phyloP scores from a whole-genome alignment of 169 alveolate species.

The Plasmodium inui region DNA sequence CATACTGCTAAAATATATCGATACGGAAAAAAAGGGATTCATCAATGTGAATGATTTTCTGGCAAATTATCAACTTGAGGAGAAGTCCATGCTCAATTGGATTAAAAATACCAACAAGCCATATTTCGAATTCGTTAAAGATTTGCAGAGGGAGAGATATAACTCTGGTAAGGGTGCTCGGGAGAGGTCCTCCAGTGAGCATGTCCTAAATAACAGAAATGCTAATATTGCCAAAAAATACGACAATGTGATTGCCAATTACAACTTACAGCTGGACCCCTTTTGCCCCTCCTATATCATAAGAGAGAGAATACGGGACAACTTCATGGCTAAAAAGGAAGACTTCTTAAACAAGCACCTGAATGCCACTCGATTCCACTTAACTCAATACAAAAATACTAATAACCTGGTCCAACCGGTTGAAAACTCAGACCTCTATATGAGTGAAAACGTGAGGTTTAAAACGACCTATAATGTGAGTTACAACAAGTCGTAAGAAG shows the following conservation, averaged over 20 bases:
- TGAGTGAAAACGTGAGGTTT: constrained; percentile 59
- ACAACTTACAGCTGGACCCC: constrained; percentile 49
- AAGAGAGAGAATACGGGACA: constrained; percentile 68
- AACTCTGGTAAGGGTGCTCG: background rate
- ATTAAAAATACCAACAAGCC: constrained; percentile 75
- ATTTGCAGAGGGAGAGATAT: constrained; percentile 20
- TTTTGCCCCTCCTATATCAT: constrained; percentile 68
- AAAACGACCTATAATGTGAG: constrained; percentile 64
- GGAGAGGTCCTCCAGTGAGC: constrained; percentile 37
- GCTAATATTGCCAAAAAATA: constrained; percentile 44
- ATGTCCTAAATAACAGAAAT: constrained; percentile 25
- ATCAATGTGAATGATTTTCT: constrained; percentile 60
- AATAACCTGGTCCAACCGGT: constrained; percentile 42
- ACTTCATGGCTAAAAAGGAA: constrained; percentile 62
- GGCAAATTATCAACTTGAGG: constrained; percentile 63
- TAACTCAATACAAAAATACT: constrained; percentile 70
- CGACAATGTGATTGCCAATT: constrained; percentile 37
- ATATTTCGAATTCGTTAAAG: constrained; percentile 62
- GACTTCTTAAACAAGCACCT: constrained; percentile 54
- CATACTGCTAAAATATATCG: constrained; percentile 61
- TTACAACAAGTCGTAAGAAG: background rate
- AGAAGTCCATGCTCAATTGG: constrained; percentile 67
- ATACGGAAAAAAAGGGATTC: constrained; percentile 63
- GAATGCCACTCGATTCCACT: constrained; percentile 58
- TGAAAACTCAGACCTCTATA: constrained; percentile 49